Conservation (phyloP, 352 stramenopile species). For the Aphanomyces astaci region DNA sequence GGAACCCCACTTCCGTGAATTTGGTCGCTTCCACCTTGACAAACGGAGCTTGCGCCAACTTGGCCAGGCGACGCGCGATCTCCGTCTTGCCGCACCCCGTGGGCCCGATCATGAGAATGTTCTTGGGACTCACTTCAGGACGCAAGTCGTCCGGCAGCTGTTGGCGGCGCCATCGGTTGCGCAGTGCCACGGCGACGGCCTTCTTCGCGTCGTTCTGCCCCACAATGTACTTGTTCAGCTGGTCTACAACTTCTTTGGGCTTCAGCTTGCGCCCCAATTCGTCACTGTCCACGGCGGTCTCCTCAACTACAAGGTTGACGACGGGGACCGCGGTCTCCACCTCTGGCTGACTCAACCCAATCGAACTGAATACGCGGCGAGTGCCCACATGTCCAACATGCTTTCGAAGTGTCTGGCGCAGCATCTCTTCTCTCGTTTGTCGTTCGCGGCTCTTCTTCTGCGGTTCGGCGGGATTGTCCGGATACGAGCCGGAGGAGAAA, state of each 20-base stretch:
- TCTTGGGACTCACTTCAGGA: conserved; percentile 94
- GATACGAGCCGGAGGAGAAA: conserved; percentile 1
- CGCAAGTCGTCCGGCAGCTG: conserved; percentile 87
- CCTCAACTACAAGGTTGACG: conserved; percentile 22
- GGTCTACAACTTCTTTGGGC: conserved; percentile 86
- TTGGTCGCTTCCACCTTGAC: conserved; percentile 98
- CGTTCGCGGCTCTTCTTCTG: not conserved
- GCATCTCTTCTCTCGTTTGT: not conserved
- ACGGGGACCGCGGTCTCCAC: not conserved
- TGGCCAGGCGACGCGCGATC: conserved; percentile 95
- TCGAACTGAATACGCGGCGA: not conserved
- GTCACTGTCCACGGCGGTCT: conserved; percentile 3
- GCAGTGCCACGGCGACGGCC: conserved; percentile 96
- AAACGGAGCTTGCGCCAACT: conserved; percentile 96
- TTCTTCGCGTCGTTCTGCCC: conserved; percentile 95
- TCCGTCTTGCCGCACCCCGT: conserved; percentile 98
- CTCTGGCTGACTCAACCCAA: not conserved
- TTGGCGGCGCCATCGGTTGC: conserved; percentile 94
- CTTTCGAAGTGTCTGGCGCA: conserved; percentile 7
- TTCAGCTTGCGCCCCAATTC: conserved; percentile 46
- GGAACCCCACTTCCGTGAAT: conserved; percentile 99
- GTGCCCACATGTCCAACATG: not conserved
- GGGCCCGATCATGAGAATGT: conserved; percentile 99
- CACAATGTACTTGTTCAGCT: conserved; percentile 95
- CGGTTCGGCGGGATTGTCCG: not conserved